phyloP scores from a whole-genome alignment of 2,329 filamentous ascomycete species.

The Beauveria medogensis region DNA sequence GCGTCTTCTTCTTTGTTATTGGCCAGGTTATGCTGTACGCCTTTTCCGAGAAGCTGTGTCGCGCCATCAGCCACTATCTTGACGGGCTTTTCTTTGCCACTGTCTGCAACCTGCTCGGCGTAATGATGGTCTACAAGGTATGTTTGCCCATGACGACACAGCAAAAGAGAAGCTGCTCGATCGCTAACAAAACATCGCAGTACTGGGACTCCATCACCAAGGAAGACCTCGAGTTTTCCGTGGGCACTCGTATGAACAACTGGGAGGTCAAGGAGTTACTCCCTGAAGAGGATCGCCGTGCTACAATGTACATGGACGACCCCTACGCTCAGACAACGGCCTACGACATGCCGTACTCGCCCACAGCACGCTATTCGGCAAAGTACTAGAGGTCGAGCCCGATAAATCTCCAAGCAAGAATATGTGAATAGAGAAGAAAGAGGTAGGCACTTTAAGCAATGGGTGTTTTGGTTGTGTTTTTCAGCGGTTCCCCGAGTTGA shows the following conservation, averaged over 20 bases:
- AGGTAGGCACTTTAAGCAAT: not conserved
- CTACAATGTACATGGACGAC: constrained; percentile 64
- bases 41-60: constrained; percentile 78
- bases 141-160: constrained; percentile 11
- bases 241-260: constrained; percentile 89
- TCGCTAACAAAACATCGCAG: constrained; percentile 33
- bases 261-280: constrained; percentile 96
- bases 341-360: constrained; percentile 46
- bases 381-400: constrained; percentile 31
- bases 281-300: constrained; percentile 69
- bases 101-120: constrained; percentile 82
- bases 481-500: not conserved
- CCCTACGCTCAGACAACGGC: constrained; percentile 49
- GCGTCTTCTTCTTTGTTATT: constrained; percentile 81
- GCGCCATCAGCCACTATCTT: constrained; percentile 78
- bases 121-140: constrained; percentile 99
- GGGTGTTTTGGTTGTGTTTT: not conserved
- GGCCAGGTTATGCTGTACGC: constrained; percentile 92
- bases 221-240: constrained; percentile 96
- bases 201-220: constrained; percentile 99
- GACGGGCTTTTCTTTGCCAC: constrained; percentile 94
- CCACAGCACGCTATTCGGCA: constrained; percentile 34
- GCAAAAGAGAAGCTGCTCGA: not conserved
- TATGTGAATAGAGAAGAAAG: not conserved
- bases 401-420: not conserved